Percentiles rank a stretch among this genome's conserved stretches.
These are phyloP conservation scores for Diphasiastrum complanatum DNA, from an alignment of 83 land plant species.

Conservation along the genomic window DNA sequence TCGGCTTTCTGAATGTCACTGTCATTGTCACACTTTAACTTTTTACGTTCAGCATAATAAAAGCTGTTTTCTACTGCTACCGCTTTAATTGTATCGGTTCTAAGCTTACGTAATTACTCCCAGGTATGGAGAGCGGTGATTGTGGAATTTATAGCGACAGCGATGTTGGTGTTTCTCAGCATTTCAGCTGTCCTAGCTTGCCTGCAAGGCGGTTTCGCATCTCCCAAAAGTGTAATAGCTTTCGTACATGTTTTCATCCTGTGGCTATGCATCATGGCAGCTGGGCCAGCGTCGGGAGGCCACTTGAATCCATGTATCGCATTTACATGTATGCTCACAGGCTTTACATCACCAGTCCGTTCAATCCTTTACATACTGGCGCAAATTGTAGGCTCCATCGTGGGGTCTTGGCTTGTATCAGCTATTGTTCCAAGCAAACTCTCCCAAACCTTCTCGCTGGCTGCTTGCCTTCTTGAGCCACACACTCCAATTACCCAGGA, in stretches of 20 bases:
- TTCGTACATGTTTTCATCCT: slow-evolving; percentile 7
- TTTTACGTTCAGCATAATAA: too few species aligned
- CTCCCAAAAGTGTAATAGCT: slow-evolving; percentile 13
- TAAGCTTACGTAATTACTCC: too few species aligned
- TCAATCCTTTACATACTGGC: slow-evolving; percentile 17
- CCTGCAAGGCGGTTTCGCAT: slow-evolving; percentile 8
- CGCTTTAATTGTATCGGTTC: too few species aligned
- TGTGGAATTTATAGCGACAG: slow-evolving; percentile 22
- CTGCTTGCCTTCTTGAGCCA: too few species aligned
- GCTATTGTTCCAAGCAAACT: slow-evolving; percentile 20
- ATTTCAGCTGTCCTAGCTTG: slow-evolving; percentile 16
- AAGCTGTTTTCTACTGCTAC: too few species aligned
- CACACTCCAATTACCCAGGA: too few species aligned
- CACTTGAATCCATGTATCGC: slow-evolving; percentile 34
- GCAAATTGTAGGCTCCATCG: slow-evolving; percentile 23
- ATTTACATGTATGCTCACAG: slow-evolving; percentile 20
- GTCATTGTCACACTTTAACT: too few species aligned
- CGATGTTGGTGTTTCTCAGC: slow-evolving; percentile 17
- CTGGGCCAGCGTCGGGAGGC: slow-evolving; percentile 34
- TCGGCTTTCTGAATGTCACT: too few species aligned
- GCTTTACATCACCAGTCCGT: slow-evolving; percentile 26
- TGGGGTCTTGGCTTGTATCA: slow-evolving; percentile 25
- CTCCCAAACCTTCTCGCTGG: slow-evolving; percentile 30
- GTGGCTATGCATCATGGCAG: slow-evolving; percentile 23
- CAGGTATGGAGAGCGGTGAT: slow-evolving; percentile 39